Percentiles rank a stretch among this genome's conserved stretches.
phyloP scores from a whole-genome alignment of 2,329 filamentous ascomycete genomes.

The Neocucurbitaria cava region DNA sequence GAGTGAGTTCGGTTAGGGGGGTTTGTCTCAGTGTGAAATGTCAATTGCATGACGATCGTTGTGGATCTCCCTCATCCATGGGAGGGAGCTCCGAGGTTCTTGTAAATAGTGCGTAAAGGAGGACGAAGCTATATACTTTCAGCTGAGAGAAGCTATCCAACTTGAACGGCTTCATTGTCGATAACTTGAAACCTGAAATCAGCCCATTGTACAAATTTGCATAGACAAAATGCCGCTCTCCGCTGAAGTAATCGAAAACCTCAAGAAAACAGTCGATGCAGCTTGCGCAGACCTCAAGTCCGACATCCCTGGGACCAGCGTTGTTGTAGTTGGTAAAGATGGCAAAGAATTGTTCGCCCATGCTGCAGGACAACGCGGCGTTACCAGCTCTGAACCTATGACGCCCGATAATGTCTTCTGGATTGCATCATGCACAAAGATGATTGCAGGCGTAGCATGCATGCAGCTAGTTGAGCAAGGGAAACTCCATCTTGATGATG shows the following conservation, averaged over 20 bases:
- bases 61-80: neutral
- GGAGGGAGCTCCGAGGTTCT: neutral
- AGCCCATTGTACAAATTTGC: neutral
- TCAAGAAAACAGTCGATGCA: conserved; percentile 23
- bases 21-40: neutral
- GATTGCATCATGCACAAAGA: conserved; percentile 59
- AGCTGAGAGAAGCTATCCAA: neutral
- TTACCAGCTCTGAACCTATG: conserved; percentile 58
- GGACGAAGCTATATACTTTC: neutral
- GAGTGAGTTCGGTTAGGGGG: neutral
- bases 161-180: neutral
- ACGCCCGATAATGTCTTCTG: conserved; percentile 64
- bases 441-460: conserved; percentile 39
- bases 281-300: conserved; percentile 24
- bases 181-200: neutral
- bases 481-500: conserved; percentile 37
- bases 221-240: conserved; percentile 16
- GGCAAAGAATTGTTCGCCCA: conserved; percentile 52
- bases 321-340: conserved; percentile 52
- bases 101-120: neutral
- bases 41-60: neutral
- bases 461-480: conserved; percentile 47
- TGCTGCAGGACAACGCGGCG: conserved; percentile 50
- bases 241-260: conserved; percentile 10
- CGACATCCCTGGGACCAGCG: conserved; percentile 50